These are phyloP conservation scores for Lithospermum erythrorhizon DNA, from an alignment of 257 asterid genomes.

Conservation along the genomic window DNA sequence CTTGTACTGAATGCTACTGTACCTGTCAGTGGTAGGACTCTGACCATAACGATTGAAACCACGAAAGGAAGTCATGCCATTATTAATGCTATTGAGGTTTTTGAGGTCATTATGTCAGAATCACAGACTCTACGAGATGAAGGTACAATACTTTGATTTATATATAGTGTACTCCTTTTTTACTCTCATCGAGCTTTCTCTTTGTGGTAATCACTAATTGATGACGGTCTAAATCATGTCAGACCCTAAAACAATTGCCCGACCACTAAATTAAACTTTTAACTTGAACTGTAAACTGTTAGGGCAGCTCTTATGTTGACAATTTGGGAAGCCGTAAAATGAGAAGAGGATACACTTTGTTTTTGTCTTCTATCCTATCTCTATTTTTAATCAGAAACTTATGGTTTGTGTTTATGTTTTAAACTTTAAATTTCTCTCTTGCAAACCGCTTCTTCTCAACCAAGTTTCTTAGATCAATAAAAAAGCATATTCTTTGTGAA, in stretches of 20 bases:
- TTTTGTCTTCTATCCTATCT: too few relatives aligned
- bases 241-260: too few relatives aligned
- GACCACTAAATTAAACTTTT: too few relatives aligned
- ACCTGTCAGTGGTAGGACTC: slow-evolving; percentile 73
- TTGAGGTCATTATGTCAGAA: slow-evolving; percentile 69
- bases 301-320: neutral
- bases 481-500: too few relatives aligned
- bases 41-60: slow-evolving; percentile 60
- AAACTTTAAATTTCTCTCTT: too few relatives aligned
- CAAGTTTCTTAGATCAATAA: too few relatives aligned
- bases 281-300: neutral
- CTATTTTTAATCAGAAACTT: neutral
- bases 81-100: slow-evolving; percentile 75
- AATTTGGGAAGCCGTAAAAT: too few relatives aligned
- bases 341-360: neutral
- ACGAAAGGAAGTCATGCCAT: slow-evolving; percentile 58
- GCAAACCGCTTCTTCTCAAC: too few relatives aligned
- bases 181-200: neutral
- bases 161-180: too few relatives aligned
- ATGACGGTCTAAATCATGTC: neutral
- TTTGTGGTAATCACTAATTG: neutral
- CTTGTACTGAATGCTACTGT: slow-evolving; percentile 69
- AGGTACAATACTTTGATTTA: slow-evolving; percentile 27
- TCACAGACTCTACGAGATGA: slow-evolving; percentile 76
- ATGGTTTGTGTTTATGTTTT: too few relatives aligned